Evolutionary conservation across 2,329 filamentous ascomycete genomes (phyloP).

Genomic region (Verticillium nubilum): DNA sequence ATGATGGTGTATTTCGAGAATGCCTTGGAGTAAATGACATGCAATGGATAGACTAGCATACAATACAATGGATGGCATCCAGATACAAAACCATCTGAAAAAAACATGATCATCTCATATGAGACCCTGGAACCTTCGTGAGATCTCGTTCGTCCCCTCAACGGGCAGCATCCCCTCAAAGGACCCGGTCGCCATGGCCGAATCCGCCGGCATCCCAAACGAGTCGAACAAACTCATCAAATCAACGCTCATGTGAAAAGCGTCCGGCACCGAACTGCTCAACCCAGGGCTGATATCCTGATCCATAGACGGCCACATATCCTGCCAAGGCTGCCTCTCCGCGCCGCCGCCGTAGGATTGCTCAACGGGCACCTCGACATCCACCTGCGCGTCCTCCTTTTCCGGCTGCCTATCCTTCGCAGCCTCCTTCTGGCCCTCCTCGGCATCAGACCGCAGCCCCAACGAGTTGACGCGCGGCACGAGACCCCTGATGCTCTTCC

Average conservation of each 20-base stretch:
- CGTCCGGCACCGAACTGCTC: slow-evolving; percentile 19
- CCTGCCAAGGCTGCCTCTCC: neutral
- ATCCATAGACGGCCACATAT: neutral
- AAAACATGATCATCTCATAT: slow-evolving; percentile 11
- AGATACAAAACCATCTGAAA: neutral
- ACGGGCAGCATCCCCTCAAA: slow-evolving; percentile 6
- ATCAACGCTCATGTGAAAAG: slow-evolving; percentile 27
- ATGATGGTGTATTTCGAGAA: slow-evolving; percentile 49
- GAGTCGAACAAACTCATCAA: slow-evolving; percentile 28
- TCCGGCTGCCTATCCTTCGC: neutral
- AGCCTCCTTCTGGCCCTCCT: slow-evolving; percentile 1
- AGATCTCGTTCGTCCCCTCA: slow-evolving; percentile 21
- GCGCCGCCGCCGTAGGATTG: neutral
- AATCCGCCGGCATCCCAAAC: slow-evolving; percentile 17
- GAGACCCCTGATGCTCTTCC: slow-evolving; percentile 28
- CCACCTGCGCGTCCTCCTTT: slow-evolving; percentile 4
- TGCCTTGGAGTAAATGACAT: neutral
- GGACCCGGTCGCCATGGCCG: slow-evolving; percentile 2
- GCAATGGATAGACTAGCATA: neutral
- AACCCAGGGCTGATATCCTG: slow-evolving; percentile 1
- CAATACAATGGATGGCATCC: too few species aligned
- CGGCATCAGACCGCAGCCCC: slow-evolving; percentile 14
- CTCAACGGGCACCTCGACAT: slow-evolving; percentile 4
- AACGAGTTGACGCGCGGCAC: slow-evolving; percentile 23
- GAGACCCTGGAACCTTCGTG: slow-evolving; percentile 24